Percentiles rank a stretch among this genome's conserved stretches.
Conservation (phyloP, 2,329 filamentous ascomycete genomes). For the Paecilomyces dactylethromorphus region DNA sequence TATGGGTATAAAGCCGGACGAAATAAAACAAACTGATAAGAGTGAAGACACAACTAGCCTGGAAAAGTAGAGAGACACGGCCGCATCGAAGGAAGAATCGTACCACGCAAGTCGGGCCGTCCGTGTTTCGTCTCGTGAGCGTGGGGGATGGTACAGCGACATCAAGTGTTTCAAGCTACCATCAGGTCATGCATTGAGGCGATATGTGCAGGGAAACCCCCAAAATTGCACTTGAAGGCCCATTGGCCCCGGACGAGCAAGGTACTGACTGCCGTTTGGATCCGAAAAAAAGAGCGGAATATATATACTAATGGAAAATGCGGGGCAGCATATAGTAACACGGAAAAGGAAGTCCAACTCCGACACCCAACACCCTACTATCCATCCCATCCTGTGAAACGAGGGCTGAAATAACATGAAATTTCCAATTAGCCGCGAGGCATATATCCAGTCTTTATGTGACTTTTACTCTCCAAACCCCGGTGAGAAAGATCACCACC, state of each 20-base stretch:
- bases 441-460: constrained; percentile 14
- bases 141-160: not conserved
- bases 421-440: constrained; percentile 18
- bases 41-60: not conserved
- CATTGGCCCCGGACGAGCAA: not conserved
- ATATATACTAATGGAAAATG: constrained; percentile 2
- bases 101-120: not conserved
- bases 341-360: constrained; percentile 10
- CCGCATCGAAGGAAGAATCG: not conserved
- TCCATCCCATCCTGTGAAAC: constrained; percentile 3
- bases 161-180: not conserved
- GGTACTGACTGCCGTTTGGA: not conserved
- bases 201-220: not conserved
- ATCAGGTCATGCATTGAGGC: not conserved
- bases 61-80: not conserved
- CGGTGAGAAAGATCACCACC: not conserved
- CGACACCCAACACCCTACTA: constrained; percentile 17
- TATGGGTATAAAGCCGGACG: not conserved
- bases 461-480: constrained; percentile 17
- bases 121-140: not conserved
- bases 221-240: not conserved
- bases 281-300: not conserved
- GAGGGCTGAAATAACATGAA: not conserved
- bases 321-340: constrained; percentile 1
- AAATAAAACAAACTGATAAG: not conserved